A percentile compares a stretch with the other conserved stretches of the same genome.
phyloP scores from a whole-genome alignment of 495 filamentous ascomycete species.

The Aspergillus baeticus region DNA sequence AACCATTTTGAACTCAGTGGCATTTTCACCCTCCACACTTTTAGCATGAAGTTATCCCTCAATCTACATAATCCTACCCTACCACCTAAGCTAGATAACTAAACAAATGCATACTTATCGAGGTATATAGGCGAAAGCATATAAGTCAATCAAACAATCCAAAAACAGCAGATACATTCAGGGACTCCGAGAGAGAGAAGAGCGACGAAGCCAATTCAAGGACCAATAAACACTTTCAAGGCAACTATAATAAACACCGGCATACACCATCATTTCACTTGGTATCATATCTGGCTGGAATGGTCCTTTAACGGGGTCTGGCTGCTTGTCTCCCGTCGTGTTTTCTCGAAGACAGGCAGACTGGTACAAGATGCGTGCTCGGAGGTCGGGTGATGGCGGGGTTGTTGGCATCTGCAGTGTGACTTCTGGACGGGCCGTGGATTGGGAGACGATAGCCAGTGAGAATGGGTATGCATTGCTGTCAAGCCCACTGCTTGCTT shows the following conservation, averaged over 20 bases:
- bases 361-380: too few species aligned
- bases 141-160: conserved; percentile 1
- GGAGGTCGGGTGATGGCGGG: too few species aligned
- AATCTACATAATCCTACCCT: neutral
- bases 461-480: too few species aligned
- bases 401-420: too few species aligned
- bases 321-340: neutral
- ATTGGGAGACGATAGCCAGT: too few species aligned
- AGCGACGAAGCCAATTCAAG: conserved; percentile 8
- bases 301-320: conserved; percentile 14
- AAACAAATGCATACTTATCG: conserved; percentile 12
- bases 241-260: conserved; percentile 22
- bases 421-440: too few species aligned
- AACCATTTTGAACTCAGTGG: too few species aligned
- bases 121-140: conserved; percentile 22
- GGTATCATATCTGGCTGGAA: conserved; percentile 27
- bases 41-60: neutral
- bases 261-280: conserved; percentile 29
- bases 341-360: too few species aligned
- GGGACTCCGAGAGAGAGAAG: conserved; percentile 10
- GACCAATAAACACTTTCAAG: neutral
- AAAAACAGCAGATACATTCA: neutral
- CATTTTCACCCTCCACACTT: too few species aligned
- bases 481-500: too few species aligned
- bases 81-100: conserved; percentile 1